phyloP scores from a whole-genome alignment of 306 rosid genomes.

The Sphenostylis stenocarpa region DNA sequence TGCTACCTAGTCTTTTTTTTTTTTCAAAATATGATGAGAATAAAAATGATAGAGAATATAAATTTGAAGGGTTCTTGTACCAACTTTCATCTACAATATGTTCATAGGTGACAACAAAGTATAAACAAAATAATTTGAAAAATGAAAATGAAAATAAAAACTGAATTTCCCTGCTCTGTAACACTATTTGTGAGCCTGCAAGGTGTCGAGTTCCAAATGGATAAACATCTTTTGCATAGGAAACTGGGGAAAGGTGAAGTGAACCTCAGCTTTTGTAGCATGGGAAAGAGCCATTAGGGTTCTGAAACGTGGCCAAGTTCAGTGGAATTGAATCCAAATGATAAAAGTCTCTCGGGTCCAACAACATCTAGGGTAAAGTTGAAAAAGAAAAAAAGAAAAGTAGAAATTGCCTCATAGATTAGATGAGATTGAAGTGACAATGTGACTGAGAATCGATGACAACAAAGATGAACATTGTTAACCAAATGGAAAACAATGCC shows the following conservation, averaged over 20 bases:
- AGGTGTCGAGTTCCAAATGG: conserved; percentile 33
- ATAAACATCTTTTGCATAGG: neutral
- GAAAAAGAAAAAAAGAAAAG: neutral
- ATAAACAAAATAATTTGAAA: neutral
- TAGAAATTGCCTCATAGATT: conserved; percentile 18
- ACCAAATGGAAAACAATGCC: conserved; percentile 8
- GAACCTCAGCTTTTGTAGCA: neutral
- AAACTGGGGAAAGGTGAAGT: neutral
- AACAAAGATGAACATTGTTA: neutral
- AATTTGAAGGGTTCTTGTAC: neutral
- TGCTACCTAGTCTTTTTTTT: too few species aligned
- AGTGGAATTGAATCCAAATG: neutral
- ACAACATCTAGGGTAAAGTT: conserved; percentile 20
- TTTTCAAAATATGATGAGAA: too few species aligned
- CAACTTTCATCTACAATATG: neutral
- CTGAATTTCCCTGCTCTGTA: neutral
- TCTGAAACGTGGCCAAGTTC: conserved; percentile 35
- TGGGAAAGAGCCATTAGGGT: neutral
- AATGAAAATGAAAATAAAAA: neutral
- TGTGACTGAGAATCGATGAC: conserved; percentile 31
- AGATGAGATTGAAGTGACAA: conserved; percentile 39
- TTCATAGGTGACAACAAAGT: neutral
- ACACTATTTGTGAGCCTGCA: neutral
- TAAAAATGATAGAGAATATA: neutral
- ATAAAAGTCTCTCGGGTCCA: conserved; percentile 4